Evolutionary conservation across 768 basidiomycete species (phyloP), one percentile per base, ranked within the genome.

Genomic region (Russula sp.): DNA sequence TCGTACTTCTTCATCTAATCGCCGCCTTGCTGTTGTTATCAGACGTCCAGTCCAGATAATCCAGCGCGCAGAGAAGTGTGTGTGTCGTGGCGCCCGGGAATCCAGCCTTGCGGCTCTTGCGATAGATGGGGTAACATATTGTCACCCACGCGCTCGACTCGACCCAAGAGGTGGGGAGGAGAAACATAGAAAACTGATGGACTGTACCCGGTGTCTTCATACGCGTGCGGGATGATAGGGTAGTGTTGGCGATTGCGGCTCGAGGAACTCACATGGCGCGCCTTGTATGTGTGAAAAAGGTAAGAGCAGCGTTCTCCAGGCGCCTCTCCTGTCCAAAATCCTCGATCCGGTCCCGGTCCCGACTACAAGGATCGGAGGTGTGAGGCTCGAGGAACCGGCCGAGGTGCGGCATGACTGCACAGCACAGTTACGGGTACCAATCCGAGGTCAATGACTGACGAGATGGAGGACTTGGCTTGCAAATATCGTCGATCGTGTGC

Each of bases 311-410:
- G 68, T 83, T 88, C 39, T 98, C 96, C 16, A 79, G 81, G 37
- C 82, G 91, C 75, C 91, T 94, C 78, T 98, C 96, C 55, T 87
- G 85, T 2, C 95, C 97, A 71, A 98, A 98, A 71, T 98, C 93
- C 73, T 99, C 97, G 2, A 98, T 84, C 10, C 97, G 97, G 75
- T 98, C 97, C 10, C 97, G 97, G 75, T 98, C 97, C 0, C 27
- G 97, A 88, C 97, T 96, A 99, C 14, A 99, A 27, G 79, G 61
- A 98, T 91, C 97, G 61, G 91, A 88, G 0, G 96, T 98, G 3
- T 96, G 97, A 0, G 97, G 96, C 77, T 99, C 97, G 48, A 94
- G 86, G 85, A 98, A 99, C 40, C 97, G 90, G 76, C 98, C 94
- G 72, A 99, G 86, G 93, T 97, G 70, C 7, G 9, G 35, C 10